Base-by-base conservation (phyloP, 768 basidiomycete species). In the Agaricus sinodeliciosus region DNA sequence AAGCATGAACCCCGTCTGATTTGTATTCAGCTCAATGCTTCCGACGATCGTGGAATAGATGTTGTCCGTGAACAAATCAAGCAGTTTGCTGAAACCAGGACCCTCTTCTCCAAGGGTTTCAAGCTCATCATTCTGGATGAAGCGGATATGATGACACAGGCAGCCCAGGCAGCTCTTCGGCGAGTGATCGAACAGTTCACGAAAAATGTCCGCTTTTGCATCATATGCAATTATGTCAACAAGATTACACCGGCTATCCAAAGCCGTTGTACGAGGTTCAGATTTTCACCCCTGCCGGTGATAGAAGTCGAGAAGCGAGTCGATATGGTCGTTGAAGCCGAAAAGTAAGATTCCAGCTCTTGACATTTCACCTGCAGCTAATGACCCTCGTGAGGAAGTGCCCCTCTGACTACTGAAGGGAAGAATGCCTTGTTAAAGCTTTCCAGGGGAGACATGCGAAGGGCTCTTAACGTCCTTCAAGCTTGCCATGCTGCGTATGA, bases 81-180 rank as follows among this genome's bases (percentile, higher is more conserved):
- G 67, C 93, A 92, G 63, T 99, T 98, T 61, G 94, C 96, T 1
- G 92, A 94, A 70, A 97, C 94, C 12, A 82, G 93, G 48, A 96
- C 93, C 9, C 70, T 97, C 5, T 87, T 84, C 64, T 82, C 92
- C 11, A 94, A 94, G 62, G 92, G 92, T 15, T 98, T 85, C 80
- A 99, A 98, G 63, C 85, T 99, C 65, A 95, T 99, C 68, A 85
- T 99, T 56, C 82, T 99, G 31, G 96, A 99, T 60, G 96, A 99
- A 69, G 96, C 96, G n/a, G 96, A 99, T 75, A 96, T 96, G 95
- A 99, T 99, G 96, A 99, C 96, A 0, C 87, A 93, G 57, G 87
- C 90, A 51, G 96, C 96, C 1, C 96, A 99, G 65, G 90, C 94
- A 3, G 96, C 96, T 22, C 80, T 99, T 27, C 88, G 96, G 26